Conservation (phyloP, 2,329 filamentous ascomycete genomes). For the Monilinia fructicola region DNA sequence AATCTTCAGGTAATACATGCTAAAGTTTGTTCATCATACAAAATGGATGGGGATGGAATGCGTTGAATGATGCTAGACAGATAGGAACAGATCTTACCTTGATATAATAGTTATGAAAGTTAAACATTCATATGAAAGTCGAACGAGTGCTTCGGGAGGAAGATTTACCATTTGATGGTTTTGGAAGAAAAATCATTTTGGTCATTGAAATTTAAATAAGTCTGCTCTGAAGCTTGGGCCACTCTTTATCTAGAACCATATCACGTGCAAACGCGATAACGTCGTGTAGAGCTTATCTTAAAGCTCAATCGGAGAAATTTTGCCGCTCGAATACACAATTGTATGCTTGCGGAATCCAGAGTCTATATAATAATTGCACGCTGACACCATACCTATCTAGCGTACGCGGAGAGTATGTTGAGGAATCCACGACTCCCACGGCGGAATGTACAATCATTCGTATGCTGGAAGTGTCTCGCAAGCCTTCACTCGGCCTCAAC, state of each 20-base stretch:
- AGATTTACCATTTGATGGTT: background rate
- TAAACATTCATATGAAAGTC: background rate
- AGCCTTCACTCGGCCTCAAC: conserved; percentile 23
- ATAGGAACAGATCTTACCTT: conserved; percentile 27
- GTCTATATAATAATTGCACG: conserved; percentile 7
- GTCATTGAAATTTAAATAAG: background rate
- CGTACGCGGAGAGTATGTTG: conserved; percentile 31
- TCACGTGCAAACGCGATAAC: conserved; percentile 16
- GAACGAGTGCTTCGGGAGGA: background rate
- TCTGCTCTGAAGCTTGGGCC: conserved; percentile 1
- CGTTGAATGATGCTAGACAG: background rate
- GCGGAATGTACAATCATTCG: conserved; percentile 26
- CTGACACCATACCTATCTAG: background rate
- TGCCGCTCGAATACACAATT: background rate
- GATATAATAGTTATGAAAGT: background rate
- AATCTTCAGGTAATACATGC: conserved; percentile 47
- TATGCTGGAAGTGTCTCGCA: conserved; percentile 36
- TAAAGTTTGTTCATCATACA: conserved; percentile 43
- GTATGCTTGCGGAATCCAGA: background rate
- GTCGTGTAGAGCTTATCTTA: conserved; percentile 4
- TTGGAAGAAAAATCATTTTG: background rate
- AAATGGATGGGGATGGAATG: background rate
- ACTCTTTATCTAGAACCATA: background rate
- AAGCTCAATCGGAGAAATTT: conserved; percentile 11
- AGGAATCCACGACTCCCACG: conserved; percentile 25